Evolutionary conservation across 176 grass and related monocot genomes (phyloP), one percentile per base, ranked within the genome.

Genomic region (Rhynchospora pubera): DNA sequence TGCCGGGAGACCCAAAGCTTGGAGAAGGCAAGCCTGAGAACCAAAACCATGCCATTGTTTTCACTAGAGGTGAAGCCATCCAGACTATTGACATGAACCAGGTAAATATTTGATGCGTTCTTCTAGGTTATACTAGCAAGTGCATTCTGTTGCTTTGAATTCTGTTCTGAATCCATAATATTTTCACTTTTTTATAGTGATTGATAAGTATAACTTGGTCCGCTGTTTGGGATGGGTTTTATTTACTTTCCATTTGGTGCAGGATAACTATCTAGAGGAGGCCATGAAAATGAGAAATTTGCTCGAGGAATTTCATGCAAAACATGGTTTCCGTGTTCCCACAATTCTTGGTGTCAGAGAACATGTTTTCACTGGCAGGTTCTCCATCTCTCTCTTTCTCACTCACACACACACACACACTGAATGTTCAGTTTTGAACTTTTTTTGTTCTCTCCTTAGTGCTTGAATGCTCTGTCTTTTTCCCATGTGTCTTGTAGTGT

Each of bases 11-110:
- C 82, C 95, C 95, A 59, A 98, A 94, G 75, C 90, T 98, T 66
- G 95, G 95, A 69, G 95, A 98, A 88, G 95, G 95, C 61, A 98
- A 98, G 64, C 95, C 95, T 70, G 95, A 98, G 83, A 98, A 98
- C 68, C 95, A 98, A 78, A 98, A 98, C 67, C 95, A 98, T 89
- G 95, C 95, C 77, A 94, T 98, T 91, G 83, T 98, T 83, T 98
- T 98, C 55, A 98, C 95, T 57, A 87, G 92, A 62, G 95, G 95
- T 64, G 92, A 98, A 81, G 95, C 95, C 47, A 39, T 98, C 77
- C 95, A 98, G 72, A 93, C 95, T 11, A 98, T 98, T 2, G 95
- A 98, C 85, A 98, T 98, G 95, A 98, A 98, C 89, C 95, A 98
- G 95, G 95, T 97, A 83, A 62, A 80, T 42, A 47, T 44, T 84